These are phyloP conservation scores for Solanum pimpinellifolium DNA, from an alignment of 257 asterid genomes.

Conservation along the genomic window DNA sequence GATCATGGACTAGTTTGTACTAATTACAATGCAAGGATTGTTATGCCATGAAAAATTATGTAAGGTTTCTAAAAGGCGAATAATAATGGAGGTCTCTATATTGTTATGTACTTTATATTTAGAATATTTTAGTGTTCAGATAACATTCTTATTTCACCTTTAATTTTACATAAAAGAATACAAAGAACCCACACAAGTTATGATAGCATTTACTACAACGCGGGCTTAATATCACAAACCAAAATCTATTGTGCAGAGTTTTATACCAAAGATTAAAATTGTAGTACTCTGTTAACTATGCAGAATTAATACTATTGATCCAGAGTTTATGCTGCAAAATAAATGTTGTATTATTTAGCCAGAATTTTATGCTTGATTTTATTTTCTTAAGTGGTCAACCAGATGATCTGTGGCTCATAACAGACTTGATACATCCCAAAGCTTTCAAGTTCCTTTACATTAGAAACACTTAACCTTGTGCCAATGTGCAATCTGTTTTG, in stretches of 20 bases:
- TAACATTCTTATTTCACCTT: neutral
- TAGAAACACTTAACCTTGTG: neutral
- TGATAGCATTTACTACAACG: neutral
- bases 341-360: neutral
- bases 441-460: neutral
- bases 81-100: neutral
- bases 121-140: neutral
- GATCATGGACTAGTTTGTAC: neutral
- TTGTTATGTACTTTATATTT: neutral
- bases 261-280: neutral
- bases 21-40: neutral
- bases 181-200: neutral
- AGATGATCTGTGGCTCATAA: neutral
- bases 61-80: neutral
- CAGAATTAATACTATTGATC: neutral
- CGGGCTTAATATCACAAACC: neutral
- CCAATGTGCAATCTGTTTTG: neutral
- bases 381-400: neutral
- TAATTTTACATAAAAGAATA: neutral
- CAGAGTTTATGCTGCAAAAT: neutral
- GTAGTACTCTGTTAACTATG: neutral
- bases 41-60: neutral
- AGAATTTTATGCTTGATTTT: neutral
- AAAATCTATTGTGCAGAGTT: neutral
- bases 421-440: neutral